Percentiles rank a stretch among this genome's conserved stretches.
Evolutionary conservation across 2,329 filamentous ascomycete genomes (phyloP).

Genomic region (Colletotrichum sp.): DNA sequence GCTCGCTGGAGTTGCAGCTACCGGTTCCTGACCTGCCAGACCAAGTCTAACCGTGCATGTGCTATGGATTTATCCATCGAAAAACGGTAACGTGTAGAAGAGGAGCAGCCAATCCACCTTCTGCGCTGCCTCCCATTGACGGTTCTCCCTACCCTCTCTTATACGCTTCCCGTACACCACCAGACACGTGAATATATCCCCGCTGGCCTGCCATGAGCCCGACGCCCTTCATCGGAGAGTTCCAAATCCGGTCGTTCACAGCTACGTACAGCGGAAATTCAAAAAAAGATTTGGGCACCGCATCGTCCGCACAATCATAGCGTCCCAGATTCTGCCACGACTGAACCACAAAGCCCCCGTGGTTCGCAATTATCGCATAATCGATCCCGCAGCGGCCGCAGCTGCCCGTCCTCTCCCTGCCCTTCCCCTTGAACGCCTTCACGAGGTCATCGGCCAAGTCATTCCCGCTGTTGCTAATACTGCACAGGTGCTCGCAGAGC

Average conservation of each 20-base stretch:
- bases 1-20: too few species aligned
- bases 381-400: not conserved
- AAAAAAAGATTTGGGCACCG: not conserved
- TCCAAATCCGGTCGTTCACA: not conserved
- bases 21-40: too few species aligned
- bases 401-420: not conserved
- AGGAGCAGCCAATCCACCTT: too few species aligned
- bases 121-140: too few species aligned
- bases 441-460: fast-evolving
- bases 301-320: not conserved
- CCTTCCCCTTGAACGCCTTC: not conserved
- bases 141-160: not conserved
- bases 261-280: not conserved
- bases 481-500: not conserved
- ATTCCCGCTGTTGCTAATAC: not conserved
- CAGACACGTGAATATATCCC: not conserved
- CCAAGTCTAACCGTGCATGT: too few species aligned
- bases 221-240: not conserved
- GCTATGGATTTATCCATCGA: too few species aligned
- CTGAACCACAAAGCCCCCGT: not conserved
- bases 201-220: not conserved
- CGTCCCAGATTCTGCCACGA: not conserved
- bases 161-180: not conserved
- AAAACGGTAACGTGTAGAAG: too few species aligned
- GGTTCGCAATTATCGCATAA: not conserved